These are phyloP conservation scores for Mesotaenium endlicherianum DNA, from an alignment of 139 green algal species.

Conservation along the genomic window DNA sequence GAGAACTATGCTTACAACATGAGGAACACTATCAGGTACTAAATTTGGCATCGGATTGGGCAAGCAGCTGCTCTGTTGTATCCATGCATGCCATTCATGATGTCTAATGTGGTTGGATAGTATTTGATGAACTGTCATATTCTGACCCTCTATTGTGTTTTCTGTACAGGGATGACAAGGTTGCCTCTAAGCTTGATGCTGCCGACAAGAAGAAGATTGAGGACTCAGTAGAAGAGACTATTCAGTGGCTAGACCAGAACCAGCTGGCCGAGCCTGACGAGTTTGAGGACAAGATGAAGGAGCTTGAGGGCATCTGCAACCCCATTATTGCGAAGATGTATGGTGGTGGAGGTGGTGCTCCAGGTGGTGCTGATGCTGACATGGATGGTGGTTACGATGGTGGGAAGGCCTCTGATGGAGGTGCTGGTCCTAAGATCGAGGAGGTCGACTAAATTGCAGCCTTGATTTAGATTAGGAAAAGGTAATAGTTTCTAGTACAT, in stretches of 20 bases:
- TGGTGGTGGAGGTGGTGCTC: slow-evolving; percentile 39
- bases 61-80: too few species aligned
- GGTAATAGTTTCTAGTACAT: neutral
- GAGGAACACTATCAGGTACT: slow-evolving; percentile 84
- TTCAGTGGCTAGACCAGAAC: slow-evolving; percentile 87
- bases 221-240: slow-evolving; percentile 76
- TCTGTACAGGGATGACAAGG: slow-evolving; percentile 74
- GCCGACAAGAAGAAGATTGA: slow-evolving; percentile 88
- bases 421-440: slow-evolving; percentile 51
- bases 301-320: slow-evolving; percentile 88
- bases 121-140: neutral
- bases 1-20: slow-evolving; percentile 90
- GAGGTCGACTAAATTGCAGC: slow-evolving; percentile 48
- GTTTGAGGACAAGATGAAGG: slow-evolving; percentile 96
- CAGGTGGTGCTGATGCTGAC: slow-evolving; percentile 17
- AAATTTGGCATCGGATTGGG: too few species aligned
- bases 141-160: neutral
- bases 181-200: slow-evolving; percentile 73
- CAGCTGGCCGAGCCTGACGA: slow-evolving; percentile 72
- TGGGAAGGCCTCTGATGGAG: slow-evolving; percentile 13
- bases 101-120: neutral
- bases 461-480: neutral
- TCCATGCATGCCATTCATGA: too few species aligned
- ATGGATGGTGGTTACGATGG: slow-evolving; percentile 28
- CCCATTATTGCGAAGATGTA: slow-evolving; percentile 90